Conservation (phyloP, 768 basidiomycete species). For the Lentinula sp. region DNA sequence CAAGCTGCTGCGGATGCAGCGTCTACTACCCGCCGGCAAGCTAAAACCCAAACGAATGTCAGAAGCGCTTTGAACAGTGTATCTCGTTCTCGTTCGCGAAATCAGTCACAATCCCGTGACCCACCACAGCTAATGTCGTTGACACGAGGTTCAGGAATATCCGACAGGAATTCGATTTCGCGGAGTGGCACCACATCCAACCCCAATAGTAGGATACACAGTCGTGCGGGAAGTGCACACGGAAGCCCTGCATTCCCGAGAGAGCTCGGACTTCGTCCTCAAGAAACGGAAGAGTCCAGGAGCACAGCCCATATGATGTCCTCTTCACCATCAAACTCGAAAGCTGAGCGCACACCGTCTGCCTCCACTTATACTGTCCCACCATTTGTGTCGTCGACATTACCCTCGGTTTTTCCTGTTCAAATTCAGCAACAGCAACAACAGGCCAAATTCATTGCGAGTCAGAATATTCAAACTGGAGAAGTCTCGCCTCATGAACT, state of each 20-base stretch:
- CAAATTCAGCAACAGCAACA: constrained; percentile 4
- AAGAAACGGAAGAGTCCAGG: neutral
- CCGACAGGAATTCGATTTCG: neutral
- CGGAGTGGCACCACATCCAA: neutral
- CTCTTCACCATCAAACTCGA: neutral
- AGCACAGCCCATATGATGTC: neutral
- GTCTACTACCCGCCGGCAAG: neutral
- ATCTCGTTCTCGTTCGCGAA: constrained; percentile 2
- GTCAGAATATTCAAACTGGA: neutral
- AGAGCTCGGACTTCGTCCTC: neutral
- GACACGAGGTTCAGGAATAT: neutral
- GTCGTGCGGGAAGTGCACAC: neutral
- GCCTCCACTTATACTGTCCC: neutral
- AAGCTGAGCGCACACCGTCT: neutral
- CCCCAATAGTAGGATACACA: neutral
- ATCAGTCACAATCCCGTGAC: constrained; percentile 2
- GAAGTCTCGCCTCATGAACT: neutral
- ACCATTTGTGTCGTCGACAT: neutral
- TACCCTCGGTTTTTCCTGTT: constrained; percentile 4
- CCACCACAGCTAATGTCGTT: neutral
- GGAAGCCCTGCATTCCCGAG: neutral
- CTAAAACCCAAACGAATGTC: neutral
- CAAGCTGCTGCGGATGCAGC: constrained; percentile 5
- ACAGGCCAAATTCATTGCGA: neutral
- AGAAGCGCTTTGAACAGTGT: neutral